Evolutionary conservation across 1,139 yeast species (phyloP), one percentile per base, ranked within the genome.

Genomic region (Diutina scorzettiae): DNA sequence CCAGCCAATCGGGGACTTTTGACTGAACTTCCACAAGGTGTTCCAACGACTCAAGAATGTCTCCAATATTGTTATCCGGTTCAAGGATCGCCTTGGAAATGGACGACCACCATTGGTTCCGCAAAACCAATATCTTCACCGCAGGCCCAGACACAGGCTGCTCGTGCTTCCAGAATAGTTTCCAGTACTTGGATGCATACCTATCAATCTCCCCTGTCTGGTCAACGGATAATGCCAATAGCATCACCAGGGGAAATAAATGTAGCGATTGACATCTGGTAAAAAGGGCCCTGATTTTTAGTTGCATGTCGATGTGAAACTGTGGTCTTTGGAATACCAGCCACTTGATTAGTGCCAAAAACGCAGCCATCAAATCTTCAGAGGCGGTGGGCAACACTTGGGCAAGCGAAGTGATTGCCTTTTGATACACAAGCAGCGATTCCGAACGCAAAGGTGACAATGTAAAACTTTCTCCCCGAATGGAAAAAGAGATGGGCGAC

Each of bases 71-170:
- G 14, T 27, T 14, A 5, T 5, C 14, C 11, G 12, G 5, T 7
- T 37, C 45, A 2, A 43, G 43, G 29, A 56, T 31, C 2, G 54
- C 51, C 4, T 45, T 43, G n/a, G 46, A 46, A 6, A 57, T 47
- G 41, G 47, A 47, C 3, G 41, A 25, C 62, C 62, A 58, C 56
- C 57, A 57, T 27, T 36, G 9, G 16, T 37, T n/a, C 40, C 46
- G 45, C 21, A 49, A 48, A 1, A 55, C 45, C 12, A 46, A 44
- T 3, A 27, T 11, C 11, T 27, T 27, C 12, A 27, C 14, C 14
- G n/a, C 21, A 12, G 14, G 11, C 4, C 20, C 19, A 5, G 32
- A 18, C 6, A 25, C 23, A 17, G 41, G 32, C 20, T 4, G 14
- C 17, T 14, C 20, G 5, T 24, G 19, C 8, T 24, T 11, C 32